Evolutionary conservation across 2,329 filamentous ascomycete species (phyloP), one percentile per base, ranked within the genome.

Genomic region (Orbilia brochopaga): DNA sequence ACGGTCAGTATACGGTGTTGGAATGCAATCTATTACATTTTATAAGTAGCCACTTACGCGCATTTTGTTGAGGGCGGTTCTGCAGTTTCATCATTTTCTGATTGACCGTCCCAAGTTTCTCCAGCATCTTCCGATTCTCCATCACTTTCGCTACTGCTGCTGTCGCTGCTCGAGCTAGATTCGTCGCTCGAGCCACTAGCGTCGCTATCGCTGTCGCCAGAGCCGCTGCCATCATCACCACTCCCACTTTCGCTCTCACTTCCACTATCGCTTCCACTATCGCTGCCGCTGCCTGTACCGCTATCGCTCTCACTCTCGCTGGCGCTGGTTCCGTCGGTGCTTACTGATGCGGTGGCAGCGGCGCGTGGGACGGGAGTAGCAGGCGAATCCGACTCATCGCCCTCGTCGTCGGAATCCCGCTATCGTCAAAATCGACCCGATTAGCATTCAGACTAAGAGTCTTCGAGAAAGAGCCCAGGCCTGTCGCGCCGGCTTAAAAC

Each of bases 371-470:
- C 30, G 8, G 67, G 67, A 32, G 67, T 65, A 21, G 50, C 32
- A 17, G 67, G 67, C 60, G 60, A 52, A 37, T 64, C 60, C 21
- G 66, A 72, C 59, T 72, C 67, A 35, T 64, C 60, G 23, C 60
- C 60, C 53, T 72, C 67, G 52, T 72, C 67, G 55, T 72, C 67
- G 37, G 67, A 59, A 44, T 72, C 67, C 60, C 67, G 54, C 67
- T 72, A 53, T 32, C 40, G n/a, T n/a, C 19, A 53, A 53, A 30
- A 52, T 3, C 30, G 0, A 27, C 27, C 35, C 37, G 51, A 23
- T 63, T 40, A 59, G 53, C 19, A 15, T 42, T 58, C 19, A 30
- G 51, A 21, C 23, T 21, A 24, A 57, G 35, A 27, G 30, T 44
- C 5, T 19, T 35, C 24, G 4, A 32, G 27, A 8, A 32, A 48